phyloP scores from a whole-genome alignment of 257 asterid species.

The Primulina huaijiensis region DNA sequence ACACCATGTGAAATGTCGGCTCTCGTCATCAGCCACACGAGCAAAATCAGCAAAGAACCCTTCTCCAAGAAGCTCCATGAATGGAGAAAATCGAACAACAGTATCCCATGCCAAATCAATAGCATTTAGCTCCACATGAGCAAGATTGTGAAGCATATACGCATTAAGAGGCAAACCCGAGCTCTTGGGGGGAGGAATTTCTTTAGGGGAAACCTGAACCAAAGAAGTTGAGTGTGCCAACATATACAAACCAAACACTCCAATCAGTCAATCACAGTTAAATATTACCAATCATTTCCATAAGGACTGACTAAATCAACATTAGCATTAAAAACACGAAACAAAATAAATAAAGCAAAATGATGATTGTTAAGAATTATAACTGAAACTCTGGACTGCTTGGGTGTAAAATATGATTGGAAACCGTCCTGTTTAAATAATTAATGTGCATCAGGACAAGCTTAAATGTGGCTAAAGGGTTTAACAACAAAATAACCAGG shows the following conservation, averaged over 20 bases:
- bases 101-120: slow-evolving; percentile 99
- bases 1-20: slow-evolving; percentile 96
- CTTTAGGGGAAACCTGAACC: slow-evolving; percentile 80
- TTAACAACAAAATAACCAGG: not conserved
- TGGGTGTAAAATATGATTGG: too few species aligned
- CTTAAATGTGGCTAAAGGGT: not conserved
- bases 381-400: not conserved
- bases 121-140: slow-evolving; percentile 94
- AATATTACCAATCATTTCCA: not conserved
- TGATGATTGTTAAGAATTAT: too few species aligned
- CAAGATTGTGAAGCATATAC: slow-evolving; percentile 92
- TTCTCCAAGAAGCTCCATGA: slow-evolving; percentile 60
- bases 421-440: too few species aligned
- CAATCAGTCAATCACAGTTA: not conserved
- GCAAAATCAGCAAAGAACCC: slow-evolving; percentile 96
- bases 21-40: slow-evolving; percentile 94
- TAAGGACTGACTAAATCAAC: not conserved
- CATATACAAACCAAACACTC: not conserved
- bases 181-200: slow-evolving; percentile 72
- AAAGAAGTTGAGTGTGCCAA: slow-evolving; percentile 13
- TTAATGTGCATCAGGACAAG: too few species aligned
- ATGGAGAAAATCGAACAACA: slow-evolving; percentile 86
- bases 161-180: slow-evolving; percentile 84
- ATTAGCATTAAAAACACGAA: not conserved
- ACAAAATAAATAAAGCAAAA: not conserved